Percentiles rank a stretch among this genome's conserved stretches.
phyloP scores from a whole-genome alignment of 1,284 basidiomycete genomes.

The Butyriboletus appendiculatus region DNA sequence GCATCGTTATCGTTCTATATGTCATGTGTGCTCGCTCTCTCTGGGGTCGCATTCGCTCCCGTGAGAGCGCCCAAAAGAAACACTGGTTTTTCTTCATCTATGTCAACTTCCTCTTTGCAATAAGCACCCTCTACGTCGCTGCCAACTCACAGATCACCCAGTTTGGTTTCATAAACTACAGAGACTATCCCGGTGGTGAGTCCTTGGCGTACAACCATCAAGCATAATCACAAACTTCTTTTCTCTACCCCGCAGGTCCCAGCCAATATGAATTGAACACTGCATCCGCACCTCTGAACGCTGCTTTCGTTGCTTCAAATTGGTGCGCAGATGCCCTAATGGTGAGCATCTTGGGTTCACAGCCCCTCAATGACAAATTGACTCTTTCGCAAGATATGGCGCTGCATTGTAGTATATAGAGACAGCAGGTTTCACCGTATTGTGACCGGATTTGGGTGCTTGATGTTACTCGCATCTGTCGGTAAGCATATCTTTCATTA shows the following conservation, averaged over 20 bases:
- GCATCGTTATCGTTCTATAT: slow-evolving; percentile 30
- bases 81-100: slow-evolving; percentile 32
- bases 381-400: slow-evolving; percentile 34
- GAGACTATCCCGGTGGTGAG: slow-evolving; percentile 38
- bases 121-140: slow-evolving; percentile 34
- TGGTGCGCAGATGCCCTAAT: slow-evolving; percentile 37
- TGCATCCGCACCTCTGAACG: slow-evolving; percentile 27
- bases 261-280: slow-evolving; percentile 26
- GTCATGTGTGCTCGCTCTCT: slow-evolving; percentile 31
- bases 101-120: slow-evolving; percentile 32
- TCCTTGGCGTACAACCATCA: neutral
- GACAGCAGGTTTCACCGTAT: slow-evolving; percentile 28
- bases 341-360: slow-evolving; percentile 21
- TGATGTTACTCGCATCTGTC: slow-evolving; percentile 29
- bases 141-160: slow-evolving; percentile 31
- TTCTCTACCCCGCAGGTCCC: slow-evolving; percentile 18
- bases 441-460: slow-evolving; percentile 18
- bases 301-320: slow-evolving; percentile 32
- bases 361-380: neutral
- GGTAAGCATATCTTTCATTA: slow-evolving; percentile 12
- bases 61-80: slow-evolving; percentile 11
- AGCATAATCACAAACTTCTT: neutral
- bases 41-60: slow-evolving; percentile 24
- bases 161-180: slow-evolving; percentile 37
- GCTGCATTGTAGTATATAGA: slow-evolving; percentile 35